Evolutionary conservation across 2,329 filamentous ascomycete genomes (phyloP), one percentile per base, ranked within the genome.

Genomic region (Trichoderma brevicompactum): DNA sequence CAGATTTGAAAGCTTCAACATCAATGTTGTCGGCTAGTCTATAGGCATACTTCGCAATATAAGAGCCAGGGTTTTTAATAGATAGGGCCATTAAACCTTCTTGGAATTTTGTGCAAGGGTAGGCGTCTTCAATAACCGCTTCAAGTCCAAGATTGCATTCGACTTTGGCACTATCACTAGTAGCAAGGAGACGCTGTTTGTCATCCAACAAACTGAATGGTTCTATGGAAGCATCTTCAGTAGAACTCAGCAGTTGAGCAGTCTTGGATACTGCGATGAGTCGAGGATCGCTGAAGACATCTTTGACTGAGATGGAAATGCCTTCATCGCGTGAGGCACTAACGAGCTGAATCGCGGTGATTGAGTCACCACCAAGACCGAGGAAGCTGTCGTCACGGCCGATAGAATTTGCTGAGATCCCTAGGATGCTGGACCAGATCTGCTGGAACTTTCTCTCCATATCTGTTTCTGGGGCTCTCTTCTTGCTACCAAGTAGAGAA

Each of bases 81-180:
- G 77, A 71, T 0, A 79, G 68, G 0, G 76, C 73, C 43, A 80
- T 71, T 1, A 80, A 72, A 3, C 75, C 77, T 67, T 77, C 76
- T 56, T 80, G 78, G 1, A 79, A 69, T 3, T 74, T 71, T 13
- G 77, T 75, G 70, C 76, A 77, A 2, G 78, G 78, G 50, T 76
- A 80, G 2, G 49, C 53, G 12, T 67, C 64, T 43, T 66, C 56
- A 73, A 68, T 41, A 8, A 43, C 10, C 5, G 46, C 40, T 36
- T 43, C 32, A 28, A 7, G 2, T 7, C 40, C 17, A 7, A 65
- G 7, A 12, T 19, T 2, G 19, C 36, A 55, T 12, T 54, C 10
- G 3, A 10, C 7, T 13, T 5, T 54, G 4, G 23, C 3, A 10
- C 6, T 34, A 3, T 34, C 38, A 2, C 17, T 5, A 1, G 38